Evolutionary conservation across 176 grass and related monocot species (phyloP).

Genomic region (Triticum aestivum): IWGSC_CS_RefSeq_v2.1 NC_057794.1:60666581-60667080

Average conservation of each 20-base stretch:
- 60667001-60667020: conserved; percentile 11
- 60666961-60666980: neutral
- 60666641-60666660: conserved; percentile 4
- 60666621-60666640: neutral
- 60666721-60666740: neutral
- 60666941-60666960: neutral
- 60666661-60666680: neutral
- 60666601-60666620: neutral
- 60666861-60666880: neutral
- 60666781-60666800: neutral
- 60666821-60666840: neutral
- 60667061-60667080: neutral
- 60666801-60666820: conserved; percentile 8
- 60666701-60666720: conserved; percentile 15
- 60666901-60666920: neutral
- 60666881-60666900: neutral
- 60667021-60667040: neutral
- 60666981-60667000: neutral
- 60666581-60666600: neutral
- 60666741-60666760: no score
- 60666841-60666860: neutral
- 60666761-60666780: neutral
- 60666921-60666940: neutral
- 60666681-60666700: neutral
- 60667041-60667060: conserved; percentile 15